Conservation (phyloP, 306 rosid species). For the Delonix regia region DNA sequence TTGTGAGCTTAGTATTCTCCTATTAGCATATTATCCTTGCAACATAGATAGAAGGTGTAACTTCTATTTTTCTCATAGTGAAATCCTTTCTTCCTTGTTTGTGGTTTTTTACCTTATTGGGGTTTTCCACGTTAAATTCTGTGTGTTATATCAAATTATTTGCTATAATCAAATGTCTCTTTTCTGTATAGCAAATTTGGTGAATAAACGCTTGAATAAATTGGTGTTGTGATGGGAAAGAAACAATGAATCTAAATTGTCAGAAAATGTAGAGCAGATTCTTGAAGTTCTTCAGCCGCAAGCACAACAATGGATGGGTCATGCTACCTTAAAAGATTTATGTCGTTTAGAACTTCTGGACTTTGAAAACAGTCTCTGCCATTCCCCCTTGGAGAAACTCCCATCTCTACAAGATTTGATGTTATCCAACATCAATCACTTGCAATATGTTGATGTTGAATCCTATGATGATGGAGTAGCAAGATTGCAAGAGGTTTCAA, state of each 20-base stretch:
- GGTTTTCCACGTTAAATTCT: too few relatives aligned
- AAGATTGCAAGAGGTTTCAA: not conserved
- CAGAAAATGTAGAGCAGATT: conserved; percentile 24
- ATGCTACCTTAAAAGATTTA: conserved; percentile 2
- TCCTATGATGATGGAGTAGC: not conserved
- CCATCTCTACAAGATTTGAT: not conserved
- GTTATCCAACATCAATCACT: not conserved
- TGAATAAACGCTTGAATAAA: not conserved
- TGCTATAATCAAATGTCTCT: too few relatives aligned
- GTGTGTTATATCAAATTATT: too few relatives aligned
- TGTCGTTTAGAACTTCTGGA: accelerated
- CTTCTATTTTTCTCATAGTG: too few relatives aligned
- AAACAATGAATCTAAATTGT: not conserved
- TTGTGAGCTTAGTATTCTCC: too few relatives aligned
- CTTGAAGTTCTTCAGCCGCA: conserved; percentile 35
- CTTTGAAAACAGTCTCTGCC: not conserved
- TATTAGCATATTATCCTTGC: too few relatives aligned
- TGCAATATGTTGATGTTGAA: not conserved
- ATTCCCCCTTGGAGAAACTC: not conserved
- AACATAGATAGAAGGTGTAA: too few relatives aligned
- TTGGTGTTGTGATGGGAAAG: conserved; percentile 13
- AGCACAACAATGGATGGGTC: conserved; percentile 1
- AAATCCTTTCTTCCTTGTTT: too few relatives aligned
- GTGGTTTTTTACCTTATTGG: too few relatives aligned
- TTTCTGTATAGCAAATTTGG: conserved; percentile 35